A percentile compares a stretch with the other conserved stretches of the same genome.
phyloP scores from a whole-genome alignment of 306 rosid species.

The Glycyrrhiza uralensis region DNA sequence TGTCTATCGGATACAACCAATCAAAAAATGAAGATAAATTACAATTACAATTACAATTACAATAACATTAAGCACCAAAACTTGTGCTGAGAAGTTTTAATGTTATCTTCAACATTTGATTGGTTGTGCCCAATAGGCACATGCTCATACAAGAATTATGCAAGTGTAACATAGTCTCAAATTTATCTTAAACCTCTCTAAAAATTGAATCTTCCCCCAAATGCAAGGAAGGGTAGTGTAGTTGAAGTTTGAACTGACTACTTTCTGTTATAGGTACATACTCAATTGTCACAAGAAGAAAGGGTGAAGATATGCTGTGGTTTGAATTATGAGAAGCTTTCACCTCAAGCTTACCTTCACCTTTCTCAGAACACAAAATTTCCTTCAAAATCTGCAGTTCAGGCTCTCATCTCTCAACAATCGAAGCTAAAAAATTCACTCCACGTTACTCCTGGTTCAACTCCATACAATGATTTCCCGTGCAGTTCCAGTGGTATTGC shows the following conservation, averaged over 20 bases:
- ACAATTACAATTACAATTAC: too few relatives aligned
- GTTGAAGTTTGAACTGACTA: conserved; percentile 29
- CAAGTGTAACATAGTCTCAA: too few relatives aligned
- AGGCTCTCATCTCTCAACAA: conserved; percentile 59
- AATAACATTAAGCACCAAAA: too few relatives aligned
- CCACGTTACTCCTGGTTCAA: conserved; percentile 32
- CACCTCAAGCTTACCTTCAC: conserved; percentile 55
- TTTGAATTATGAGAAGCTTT: conserved; percentile 75
- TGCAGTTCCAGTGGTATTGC: conserved; percentile 29
- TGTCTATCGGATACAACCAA: background rate
- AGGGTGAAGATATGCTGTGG: conserved; percentile 65
- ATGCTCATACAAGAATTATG: too few relatives aligned
- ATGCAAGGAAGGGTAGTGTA: background rate
- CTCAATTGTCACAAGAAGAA: conserved; percentile 71
- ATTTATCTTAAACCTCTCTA: too few relatives aligned
- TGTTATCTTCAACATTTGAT: background rate
- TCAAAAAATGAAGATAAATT: too few relatives aligned
- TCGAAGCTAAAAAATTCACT: conserved; percentile 62
- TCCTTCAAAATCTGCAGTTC: conserved; percentile 64
- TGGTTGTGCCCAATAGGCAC: background rate
- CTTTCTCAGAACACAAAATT: conserved; percentile 65
- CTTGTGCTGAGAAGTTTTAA: background rate
- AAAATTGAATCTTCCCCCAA: background rate
- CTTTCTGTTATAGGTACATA: conserved; percentile 61
- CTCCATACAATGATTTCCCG: conserved; percentile 40